Evolutionary conservation across 352 stramenopile species (phyloP), one percentile per base, ranked within the genome.

Genomic region (Pythium chondricola): DNA sequence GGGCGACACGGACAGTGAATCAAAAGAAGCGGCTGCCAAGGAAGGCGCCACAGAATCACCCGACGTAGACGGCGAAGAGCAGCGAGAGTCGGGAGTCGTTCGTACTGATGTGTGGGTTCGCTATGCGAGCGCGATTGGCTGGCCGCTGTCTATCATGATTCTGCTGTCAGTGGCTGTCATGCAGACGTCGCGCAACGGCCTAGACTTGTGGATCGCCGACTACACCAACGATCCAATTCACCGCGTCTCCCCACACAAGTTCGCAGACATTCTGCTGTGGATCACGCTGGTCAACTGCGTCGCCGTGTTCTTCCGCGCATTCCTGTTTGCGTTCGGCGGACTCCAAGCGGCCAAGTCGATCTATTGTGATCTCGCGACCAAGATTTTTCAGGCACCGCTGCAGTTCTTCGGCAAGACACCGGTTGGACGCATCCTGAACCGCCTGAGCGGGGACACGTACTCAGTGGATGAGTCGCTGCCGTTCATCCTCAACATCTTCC

Each of bases 401-500:
- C 35, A 42, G 5, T 94, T 92, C 44, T 94, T 90, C 36, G 77
- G 87, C 38, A 46, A 41, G 18, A 92, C 75, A 10, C 79, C 83
- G 2, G 52, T 72, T 14, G 83, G 80, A 0, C 78, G 78, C 13
- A 72, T 94, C 30, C 56, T 91, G 2, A 94, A 94, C 26, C 65
- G 83, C 9, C 47, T 92, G n/a, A 88, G 79, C 21, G 74, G 78
- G 7, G 80, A 94, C 41, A 89, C 79, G 8, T 95, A 92, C 44
- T 62, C 71, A 3, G 68, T 96, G 7, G 85, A 96, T 58, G 82
- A 95, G 52, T 88, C 78, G 14, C 58, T 96, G 13, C 86, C 88
- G 6, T 96, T 96, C 42, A 83, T 84, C 36, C 65, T 96, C 42
- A 95, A 96, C 49, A 79, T 95, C 30, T 91, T 93, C 40, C 55